A percentile compares a stretch with the other conserved stretches of the same genome.
Evolutionary conservation across 345 rosid species (phyloP).

Genomic region (Microthlaspi erraticum): DNA sequence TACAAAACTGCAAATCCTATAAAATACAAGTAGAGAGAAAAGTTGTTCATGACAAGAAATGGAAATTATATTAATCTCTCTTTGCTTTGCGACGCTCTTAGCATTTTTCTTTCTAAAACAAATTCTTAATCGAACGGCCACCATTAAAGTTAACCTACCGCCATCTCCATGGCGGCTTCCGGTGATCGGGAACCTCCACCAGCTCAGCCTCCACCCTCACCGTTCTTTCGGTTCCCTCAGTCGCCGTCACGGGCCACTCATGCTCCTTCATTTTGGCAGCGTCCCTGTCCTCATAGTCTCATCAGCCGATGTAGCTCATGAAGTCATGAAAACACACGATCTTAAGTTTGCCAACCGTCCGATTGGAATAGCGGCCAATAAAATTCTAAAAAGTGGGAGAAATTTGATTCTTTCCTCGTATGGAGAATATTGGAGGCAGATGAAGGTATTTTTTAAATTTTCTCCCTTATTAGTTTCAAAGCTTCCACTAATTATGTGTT

Average conservation of each 20-base stretch:
- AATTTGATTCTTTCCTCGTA: slow-evolving; percentile 49
- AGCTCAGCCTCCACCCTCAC: slow-evolving; percentile 37
- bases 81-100: background rate
- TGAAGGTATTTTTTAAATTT: slow-evolving; percentile 22
- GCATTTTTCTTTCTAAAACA: background rate
- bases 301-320: slow-evolving; percentile 49
- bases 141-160: background rate
- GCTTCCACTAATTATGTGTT: background rate
- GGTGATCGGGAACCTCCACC: background rate
- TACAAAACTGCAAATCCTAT: too few species aligned
- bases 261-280: slow-evolving; percentile 56
- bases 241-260: slow-evolving; percentile 53
- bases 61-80: background rate
- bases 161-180: background rate
- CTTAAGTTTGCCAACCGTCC: slow-evolving; percentile 51
- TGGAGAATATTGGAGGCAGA: slow-evolving; percentile 68
- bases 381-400: slow-evolving; percentile 42
- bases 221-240: slow-evolving; percentile 48
- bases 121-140: background rate
- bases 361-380: background rate
- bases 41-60: background rate
- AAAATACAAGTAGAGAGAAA: background rate
- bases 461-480: background rate
- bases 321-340: slow-evolving; percentile 60
- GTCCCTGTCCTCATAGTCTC: slow-evolving; percentile 53